Conservation (phyloP, 352 stramenopile species). For the Blastocystis sp. region DNA sequence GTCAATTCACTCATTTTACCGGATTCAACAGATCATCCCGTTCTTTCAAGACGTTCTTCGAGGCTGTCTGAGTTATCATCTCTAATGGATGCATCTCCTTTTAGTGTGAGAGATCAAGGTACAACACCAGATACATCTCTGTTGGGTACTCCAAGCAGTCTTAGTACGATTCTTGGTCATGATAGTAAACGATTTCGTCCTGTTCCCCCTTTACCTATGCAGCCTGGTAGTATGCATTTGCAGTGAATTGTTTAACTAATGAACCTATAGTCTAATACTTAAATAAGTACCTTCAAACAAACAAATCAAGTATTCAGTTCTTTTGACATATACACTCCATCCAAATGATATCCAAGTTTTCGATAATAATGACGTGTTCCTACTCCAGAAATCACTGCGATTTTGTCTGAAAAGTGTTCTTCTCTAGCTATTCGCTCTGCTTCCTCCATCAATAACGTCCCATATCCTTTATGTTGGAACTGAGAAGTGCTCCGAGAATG, state of each 20-base stretch:
- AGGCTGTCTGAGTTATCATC: background rate
- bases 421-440: constrained; percentile 89
- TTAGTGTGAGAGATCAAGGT: background rate
- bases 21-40: background rate
- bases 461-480: constrained; percentile 93
- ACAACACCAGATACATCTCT: background rate
- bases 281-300: no score
- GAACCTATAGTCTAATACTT: no score
- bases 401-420: constrained; percentile 88
- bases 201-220: background rate
- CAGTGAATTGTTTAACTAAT: background rate
- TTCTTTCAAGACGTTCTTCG: background rate
- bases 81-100: constrained; percentile 4
- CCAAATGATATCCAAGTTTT: constrained; percentile 91
- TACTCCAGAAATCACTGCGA: constrained; percentile 93
- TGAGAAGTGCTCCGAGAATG: constrained; percentile 87
- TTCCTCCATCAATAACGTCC: constrained; percentile 93
- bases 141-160: constrained; percentile 45
- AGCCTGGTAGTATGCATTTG: background rate
- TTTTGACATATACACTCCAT: constrained; percentile 95
- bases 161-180: constrained; percentile 5
- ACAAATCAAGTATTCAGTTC: constrained; percentile 10
- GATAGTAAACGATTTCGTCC: constrained; percentile 17
- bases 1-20: constrained; percentile 7
- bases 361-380: constrained; percentile 93